Conservation (phyloP, 2,329 filamentous ascomycete genomes). For the Nannizzia gypsea region DNA sequence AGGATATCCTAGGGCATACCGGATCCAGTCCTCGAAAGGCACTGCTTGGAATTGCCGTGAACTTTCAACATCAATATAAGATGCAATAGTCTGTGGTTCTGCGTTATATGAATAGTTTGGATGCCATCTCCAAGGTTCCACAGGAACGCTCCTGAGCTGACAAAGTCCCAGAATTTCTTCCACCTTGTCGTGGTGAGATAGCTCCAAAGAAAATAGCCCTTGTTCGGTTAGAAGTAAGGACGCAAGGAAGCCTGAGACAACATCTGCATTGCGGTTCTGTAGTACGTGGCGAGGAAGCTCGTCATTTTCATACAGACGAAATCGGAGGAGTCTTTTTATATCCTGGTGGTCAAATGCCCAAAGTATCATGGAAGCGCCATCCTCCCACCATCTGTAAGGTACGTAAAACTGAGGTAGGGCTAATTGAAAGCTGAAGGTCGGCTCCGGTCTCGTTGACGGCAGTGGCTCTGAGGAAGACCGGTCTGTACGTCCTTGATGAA, state of each 20-base stretch:
- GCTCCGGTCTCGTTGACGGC: not conserved
- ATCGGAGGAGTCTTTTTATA: constrained; percentile 29
- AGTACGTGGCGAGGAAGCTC: constrained; percentile 26
- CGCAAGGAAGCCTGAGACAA: constrained; percentile 25
- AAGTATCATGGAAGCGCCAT: constrained; percentile 28
- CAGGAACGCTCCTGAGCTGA: constrained; percentile 16
- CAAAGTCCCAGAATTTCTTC: constrained; percentile 30
- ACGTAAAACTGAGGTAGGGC: constrained; percentile 22
- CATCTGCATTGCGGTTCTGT: constrained; percentile 23
- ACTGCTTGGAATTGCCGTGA: constrained; percentile 29
- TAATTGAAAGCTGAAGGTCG: constrained; percentile 1
- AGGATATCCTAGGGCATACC: constrained; percentile 28
- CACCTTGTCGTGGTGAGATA: constrained; percentile 29
- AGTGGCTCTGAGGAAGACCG: not conserved
- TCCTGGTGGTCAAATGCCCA: constrained; percentile 30
- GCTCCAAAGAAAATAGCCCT: constrained; percentile 17
- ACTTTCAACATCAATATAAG: constrained; percentile 29
- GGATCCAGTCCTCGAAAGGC: constrained; percentile 31
- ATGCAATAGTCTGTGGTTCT: constrained; percentile 21
- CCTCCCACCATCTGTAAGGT: constrained; percentile 32
- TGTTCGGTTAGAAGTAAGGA: constrained; percentile 22
- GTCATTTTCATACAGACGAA: constrained; percentile 26
- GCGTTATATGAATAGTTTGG: constrained; percentile 19
- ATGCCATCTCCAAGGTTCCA: constrained; percentile 28
- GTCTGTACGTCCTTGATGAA: not conserved